phyloP scores from a whole-genome alignment of 2,329 filamentous ascomycete species.

The Furcasterigmium sp. region DNA sequence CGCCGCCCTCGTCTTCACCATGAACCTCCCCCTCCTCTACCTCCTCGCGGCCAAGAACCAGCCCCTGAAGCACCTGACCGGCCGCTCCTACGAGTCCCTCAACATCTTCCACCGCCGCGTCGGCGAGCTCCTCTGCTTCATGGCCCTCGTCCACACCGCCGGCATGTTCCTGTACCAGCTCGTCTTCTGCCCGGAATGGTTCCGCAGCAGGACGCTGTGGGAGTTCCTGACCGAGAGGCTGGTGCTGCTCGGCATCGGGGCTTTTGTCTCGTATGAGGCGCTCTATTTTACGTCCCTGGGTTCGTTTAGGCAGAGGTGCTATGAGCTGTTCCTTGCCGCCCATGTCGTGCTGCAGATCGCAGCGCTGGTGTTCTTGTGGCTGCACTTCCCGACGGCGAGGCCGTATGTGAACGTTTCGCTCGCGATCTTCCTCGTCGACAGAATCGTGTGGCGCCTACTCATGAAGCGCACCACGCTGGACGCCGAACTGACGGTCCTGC shows the following conservation, averaged over 20 bases:
- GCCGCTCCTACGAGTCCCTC: conserved; percentile 60
- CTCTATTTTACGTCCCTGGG: conserved; percentile 57
- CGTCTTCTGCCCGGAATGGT: conserved; percentile 41
- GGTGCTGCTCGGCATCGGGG: conserved; percentile 47
- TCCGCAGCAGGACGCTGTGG: conserved; percentile 30
- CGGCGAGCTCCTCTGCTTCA: conserved; percentile 56
- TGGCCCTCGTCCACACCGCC: conserved; percentile 48
- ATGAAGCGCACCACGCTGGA: conserved; percentile 41
- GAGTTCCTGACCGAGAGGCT: conserved; percentile 46
- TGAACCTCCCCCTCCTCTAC: conserved; percentile 50
- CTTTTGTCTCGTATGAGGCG: conserved; percentile 54
- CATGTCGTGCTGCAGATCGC: conserved; percentile 36
- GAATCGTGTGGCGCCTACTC: conserved; percentile 50
- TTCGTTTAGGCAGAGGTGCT: conserved; percentile 33
- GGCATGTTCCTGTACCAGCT: conserved; percentile 54
- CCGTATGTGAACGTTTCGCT: conserved; percentile 49
- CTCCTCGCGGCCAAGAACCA: conserved; percentile 63
- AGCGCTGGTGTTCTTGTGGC: conserved; percentile 47
- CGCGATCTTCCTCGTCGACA: conserved; percentile 51
- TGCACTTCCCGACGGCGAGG: conserved; percentile 49
- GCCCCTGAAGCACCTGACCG: conserved; percentile 54
- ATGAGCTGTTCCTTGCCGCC: conserved; percentile 37
- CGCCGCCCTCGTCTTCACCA: conserved; percentile 45
- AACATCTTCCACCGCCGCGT: conserved; percentile 62
- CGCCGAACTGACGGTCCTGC: conserved; percentile 46